Percentiles rank a stretch among this genome's conserved stretches.
These are phyloP conservation scores for Colletotrichum tropicicola DNA, from an alignment of 2,329 filamentous ascomycete species.

Conservation along the genomic window DNA sequence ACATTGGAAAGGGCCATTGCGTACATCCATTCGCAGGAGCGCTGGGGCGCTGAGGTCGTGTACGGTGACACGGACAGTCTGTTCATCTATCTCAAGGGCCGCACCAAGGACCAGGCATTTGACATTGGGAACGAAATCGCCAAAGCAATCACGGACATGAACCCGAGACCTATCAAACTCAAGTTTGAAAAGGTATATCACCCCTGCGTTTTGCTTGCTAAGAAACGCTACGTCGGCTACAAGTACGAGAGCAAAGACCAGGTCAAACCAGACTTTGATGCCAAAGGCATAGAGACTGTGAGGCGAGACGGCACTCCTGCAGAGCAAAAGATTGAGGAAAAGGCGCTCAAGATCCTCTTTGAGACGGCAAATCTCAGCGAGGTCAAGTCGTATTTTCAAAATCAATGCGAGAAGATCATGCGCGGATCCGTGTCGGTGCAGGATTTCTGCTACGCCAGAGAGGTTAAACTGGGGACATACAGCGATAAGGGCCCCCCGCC, in stretches of 20 bases:
- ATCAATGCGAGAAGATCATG: constrained; percentile 93
- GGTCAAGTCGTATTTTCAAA: constrained; percentile 90
- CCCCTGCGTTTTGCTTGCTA: constrained; percentile 91
- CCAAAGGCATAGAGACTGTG: constrained; percentile 98
- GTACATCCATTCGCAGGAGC: constrained; percentile 85
- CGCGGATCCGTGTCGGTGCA: constrained; percentile 86
- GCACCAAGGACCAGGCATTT: constrained; percentile 89
- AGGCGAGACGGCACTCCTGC: constrained; percentile 93
- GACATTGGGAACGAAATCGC: constrained; percentile 93
- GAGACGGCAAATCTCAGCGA: constrained; percentile 88
- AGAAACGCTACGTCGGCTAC: constrained; percentile 98
- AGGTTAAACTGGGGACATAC: constrained; percentile 91
- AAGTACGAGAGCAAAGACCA: constrained; percentile 89
- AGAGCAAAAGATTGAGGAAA: constrained; percentile 96
- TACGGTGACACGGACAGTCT: constrained; percentile 98
- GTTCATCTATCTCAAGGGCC: constrained; percentile 89
- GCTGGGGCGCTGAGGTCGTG: constrained; percentile 95
- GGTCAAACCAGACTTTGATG: constrained; percentile 87
- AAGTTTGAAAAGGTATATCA: constrained; percentile 99
- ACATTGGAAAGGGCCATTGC: constrained; percentile 94
- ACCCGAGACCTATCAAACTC: constrained; percentile 90
- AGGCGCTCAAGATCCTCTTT: constrained; percentile 87
- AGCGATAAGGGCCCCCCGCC: constrained; percentile 82
- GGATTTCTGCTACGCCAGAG: constrained; percentile 94
- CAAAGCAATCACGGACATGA: constrained; percentile 85